Evolutionary conservation across 1,139 yeast species (phyloP).

Genomic region (Taiozyma sp.): DNA sequence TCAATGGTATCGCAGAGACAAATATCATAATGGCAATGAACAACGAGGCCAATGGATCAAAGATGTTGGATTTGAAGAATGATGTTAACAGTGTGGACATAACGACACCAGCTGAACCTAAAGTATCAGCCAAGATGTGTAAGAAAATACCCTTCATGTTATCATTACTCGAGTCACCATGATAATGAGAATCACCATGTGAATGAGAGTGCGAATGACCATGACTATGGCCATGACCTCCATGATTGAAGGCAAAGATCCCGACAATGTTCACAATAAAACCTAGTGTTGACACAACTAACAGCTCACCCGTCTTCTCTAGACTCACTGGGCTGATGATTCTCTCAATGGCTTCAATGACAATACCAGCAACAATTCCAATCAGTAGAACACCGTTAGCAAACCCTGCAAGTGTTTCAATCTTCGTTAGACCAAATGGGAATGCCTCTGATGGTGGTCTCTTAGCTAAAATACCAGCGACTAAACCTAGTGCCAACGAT

Average conservation of each 20-base stretch:
- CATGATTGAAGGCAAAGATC: slow-evolving; percentile 82
- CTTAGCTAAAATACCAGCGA: slow-evolving; percentile 69
- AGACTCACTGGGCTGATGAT: slow-evolving; percentile 70
- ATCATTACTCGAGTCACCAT: slow-evolving; percentile 46
- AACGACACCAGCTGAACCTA: slow-evolving; percentile 96
- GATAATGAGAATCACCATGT: slow-evolving; percentile 16
- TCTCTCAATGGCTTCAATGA: slow-evolving; percentile 82
- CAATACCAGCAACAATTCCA: slow-evolving; percentile 85
- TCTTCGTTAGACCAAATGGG: slow-evolving; percentile 82
- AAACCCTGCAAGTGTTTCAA: slow-evolving; percentile 91
- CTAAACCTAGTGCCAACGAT: slow-evolving; percentile 80
- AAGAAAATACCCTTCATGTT: slow-evolving; percentile 93
- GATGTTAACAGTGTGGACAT: slow-evolving; percentile 70
- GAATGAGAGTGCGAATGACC: slow-evolving; percentile 24
- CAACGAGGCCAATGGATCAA: slow-evolving; percentile 90
- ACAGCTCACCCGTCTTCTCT: slow-evolving; percentile 77
- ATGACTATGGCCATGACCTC: slow-evolving; percentile 30
- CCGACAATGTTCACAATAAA: slow-evolving; percentile 87
- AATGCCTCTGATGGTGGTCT: slow-evolving; percentile 60
- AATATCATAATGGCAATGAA: slow-evolving; percentile 80
- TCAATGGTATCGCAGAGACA: slow-evolving; percentile 74
- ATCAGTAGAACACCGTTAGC: slow-evolving; percentile 85
- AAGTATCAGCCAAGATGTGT: slow-evolving; percentile 90
- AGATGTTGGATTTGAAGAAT: slow-evolving; percentile 48
- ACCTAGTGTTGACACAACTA: slow-evolving; percentile 81